phyloP scores from a whole-genome alignment of 257 asterid species.

The Salvia miltiorrhiza region DNA sequence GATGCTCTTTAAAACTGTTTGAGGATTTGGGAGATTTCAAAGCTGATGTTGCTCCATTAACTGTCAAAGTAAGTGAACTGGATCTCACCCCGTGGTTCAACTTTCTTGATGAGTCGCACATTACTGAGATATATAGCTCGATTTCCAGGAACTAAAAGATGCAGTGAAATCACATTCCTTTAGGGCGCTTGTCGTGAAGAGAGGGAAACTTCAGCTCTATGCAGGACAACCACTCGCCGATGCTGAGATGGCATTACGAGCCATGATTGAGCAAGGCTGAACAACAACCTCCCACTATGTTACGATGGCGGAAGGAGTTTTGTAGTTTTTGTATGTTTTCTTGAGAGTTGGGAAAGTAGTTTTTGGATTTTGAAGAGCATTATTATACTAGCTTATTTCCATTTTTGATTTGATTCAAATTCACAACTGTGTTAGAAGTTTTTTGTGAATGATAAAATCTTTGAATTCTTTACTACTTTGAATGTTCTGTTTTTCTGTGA shows the following conservation, averaged over 20 bases:
- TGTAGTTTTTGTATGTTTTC: neutral
- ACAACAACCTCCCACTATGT: too few species aligned
- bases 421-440: neutral
- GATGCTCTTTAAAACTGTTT: conserved; percentile 19
- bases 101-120: neutral
- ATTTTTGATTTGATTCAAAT: neutral
- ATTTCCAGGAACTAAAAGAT: conserved; percentile 61
- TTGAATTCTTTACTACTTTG: too few species aligned
- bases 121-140: neutral
- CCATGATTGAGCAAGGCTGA: conserved; percentile 35
- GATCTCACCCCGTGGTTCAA: neutral
- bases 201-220: conserved; percentile 74
- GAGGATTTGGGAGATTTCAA: conserved; percentile 59
- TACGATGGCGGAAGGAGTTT: too few species aligned
- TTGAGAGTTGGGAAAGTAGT: too few species aligned
- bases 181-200: conserved; percentile 67
- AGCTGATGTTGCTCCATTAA: conserved; percentile 64
- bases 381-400: neutral
- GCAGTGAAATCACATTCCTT: conserved; percentile 32
- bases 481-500: too few species aligned
- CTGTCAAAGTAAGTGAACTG: conserved; percentile 53
- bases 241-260: conserved; percentile 70
- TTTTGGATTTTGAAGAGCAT: neutral
- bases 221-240: conserved; percentile 87
- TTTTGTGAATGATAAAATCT: neutral